These are phyloP conservation scores for Cordyceps sp. DNA, from an alignment of 2,329 filamentous ascomycete species.

Conservation along the genomic window DNA sequence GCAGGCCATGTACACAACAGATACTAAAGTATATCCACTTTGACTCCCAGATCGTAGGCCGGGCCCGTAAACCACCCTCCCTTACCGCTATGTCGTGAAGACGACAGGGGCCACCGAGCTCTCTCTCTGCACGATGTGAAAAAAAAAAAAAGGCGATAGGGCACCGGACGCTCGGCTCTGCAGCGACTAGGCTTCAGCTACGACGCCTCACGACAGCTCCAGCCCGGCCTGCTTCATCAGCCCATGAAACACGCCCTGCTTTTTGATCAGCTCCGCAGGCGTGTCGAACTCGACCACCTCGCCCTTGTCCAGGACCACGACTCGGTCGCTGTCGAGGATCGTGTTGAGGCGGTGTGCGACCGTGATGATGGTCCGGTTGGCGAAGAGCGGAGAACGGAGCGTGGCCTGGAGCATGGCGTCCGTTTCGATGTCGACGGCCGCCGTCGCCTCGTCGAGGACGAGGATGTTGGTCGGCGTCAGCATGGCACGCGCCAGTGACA, in stretches of 20 bases:
- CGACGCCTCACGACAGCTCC: slow-evolving; percentile 19
- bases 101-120: no score
- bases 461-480: slow-evolving; percentile 94
- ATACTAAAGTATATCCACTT: no score
- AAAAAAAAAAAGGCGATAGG: no score
- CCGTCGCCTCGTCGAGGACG: slow-evolving; percentile 91
- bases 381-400: slow-evolving; percentile 51
- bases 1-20: no score
- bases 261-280: slow-evolving; percentile 59
- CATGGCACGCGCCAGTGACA: slow-evolving; percentile 84
- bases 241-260: slow-evolving; percentile 68
- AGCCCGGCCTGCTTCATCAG: slow-evolving; percentile 85
- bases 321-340: slow-evolving; percentile 74
- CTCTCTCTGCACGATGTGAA: no score
- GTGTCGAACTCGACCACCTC: slow-evolving; percentile 86
- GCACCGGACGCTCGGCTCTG: not conserved
- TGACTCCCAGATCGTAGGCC: no score
- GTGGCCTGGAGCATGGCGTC: slow-evolving; percentile 50
- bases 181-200: no score
- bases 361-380: slow-evolving; percentile 90
- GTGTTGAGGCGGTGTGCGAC: slow-evolving; percentile 98
- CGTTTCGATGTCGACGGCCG: slow-evolving; percentile 52
- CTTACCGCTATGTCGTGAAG: no score
- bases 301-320: slow-evolving; percentile 85
- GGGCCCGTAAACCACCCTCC: no score